phyloP scores from a whole-genome alignment of 164 flowering plant genomes.

The Hamamelis virginiana region DNA sequence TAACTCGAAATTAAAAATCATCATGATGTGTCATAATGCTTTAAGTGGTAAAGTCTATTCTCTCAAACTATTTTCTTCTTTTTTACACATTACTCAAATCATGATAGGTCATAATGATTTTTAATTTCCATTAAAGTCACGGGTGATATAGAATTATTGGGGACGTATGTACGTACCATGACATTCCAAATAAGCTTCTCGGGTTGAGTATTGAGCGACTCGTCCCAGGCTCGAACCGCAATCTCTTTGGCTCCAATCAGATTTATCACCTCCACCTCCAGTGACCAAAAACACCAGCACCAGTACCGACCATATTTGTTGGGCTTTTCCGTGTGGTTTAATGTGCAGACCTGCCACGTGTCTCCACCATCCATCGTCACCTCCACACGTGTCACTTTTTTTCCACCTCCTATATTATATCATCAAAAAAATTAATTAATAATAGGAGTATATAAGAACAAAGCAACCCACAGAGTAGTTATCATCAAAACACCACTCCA shows the following conservation, averaged over 20 bases:
- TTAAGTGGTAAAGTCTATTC: too few relatives aligned
- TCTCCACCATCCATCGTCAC: conserved; percentile 95
- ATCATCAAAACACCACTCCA: too few relatives aligned
- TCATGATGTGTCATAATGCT: too few relatives aligned
- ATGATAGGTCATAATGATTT: too few relatives aligned
- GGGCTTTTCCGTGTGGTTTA: conserved; percentile 83
- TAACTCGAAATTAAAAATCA: too few relatives aligned
- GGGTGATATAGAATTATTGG: too few relatives aligned
- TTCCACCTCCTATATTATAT: conserved; percentile 70
- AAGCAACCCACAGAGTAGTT: too few relatives aligned
- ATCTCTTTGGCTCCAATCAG: conserved; percentile 81
- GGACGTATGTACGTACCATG: conserved; percentile 50
- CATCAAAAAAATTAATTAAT: neutral
- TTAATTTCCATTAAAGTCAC: too few relatives aligned
- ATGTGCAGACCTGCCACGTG: conserved; percentile 61
- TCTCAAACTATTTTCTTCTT: too few relatives aligned
- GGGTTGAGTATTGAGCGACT: conserved; percentile 94
- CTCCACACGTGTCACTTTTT: conserved; percentile 92
- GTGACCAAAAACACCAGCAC: conserved; percentile 99
- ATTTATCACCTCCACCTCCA: conserved; percentile 83
- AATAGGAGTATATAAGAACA: too few relatives aligned
- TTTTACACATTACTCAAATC: too few relatives aligned
- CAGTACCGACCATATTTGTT: conserved; percentile 83
- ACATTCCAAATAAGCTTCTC: conserved; percentile 95
- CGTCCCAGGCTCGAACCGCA: conserved; percentile 96